A percentile compares a stretch with the other conserved stretches of the same genome.
Conservation (phyloP, 2,329 filamentous ascomycete species). For the Didymella pomorum region DNA sequence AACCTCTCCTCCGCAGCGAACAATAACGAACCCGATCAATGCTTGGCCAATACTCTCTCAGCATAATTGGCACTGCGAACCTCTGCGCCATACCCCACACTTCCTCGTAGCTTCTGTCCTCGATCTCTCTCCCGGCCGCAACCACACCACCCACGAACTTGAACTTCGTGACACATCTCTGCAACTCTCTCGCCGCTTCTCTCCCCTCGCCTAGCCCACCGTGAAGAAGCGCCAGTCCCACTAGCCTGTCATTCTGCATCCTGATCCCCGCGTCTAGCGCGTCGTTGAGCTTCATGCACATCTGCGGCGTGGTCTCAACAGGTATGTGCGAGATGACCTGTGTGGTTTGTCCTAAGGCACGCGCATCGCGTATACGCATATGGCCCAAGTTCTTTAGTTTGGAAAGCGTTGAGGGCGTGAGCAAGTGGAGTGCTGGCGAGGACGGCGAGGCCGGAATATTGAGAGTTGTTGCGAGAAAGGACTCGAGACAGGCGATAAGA, state of each 20-base stretch:
- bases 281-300: conserved; percentile 38
- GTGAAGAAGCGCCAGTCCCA: conserved; percentile 55
- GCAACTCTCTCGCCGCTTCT: conserved; percentile 49
- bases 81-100: conserved; percentile 53
- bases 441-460: conserved; percentile 9
- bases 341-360: conserved; percentile 26
- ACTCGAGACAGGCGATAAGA: conserved; percentile 40
- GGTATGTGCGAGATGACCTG: conserved; percentile 43
- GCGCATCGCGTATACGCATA: conserved; percentile 37
- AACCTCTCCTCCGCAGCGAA: background rate
- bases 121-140: conserved; percentile 52
- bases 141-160: conserved; percentile 60
- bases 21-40: conserved; percentile 26
- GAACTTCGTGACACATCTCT: conserved; percentile 53
- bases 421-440: conserved; percentile 29
- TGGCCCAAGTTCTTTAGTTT: conserved; percentile 37
- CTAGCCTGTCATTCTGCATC: conserved; percentile 49
- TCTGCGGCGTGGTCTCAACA: conserved; percentile 22
- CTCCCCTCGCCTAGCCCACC: conserved; percentile 34
- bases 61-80: conserved; percentile 51
- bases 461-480: conserved; percentile 31
- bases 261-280: conserved; percentile 30
- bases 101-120: conserved; percentile 54
- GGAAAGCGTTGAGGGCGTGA: conserved; percentile 26
- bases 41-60: conserved; percentile 34